A percentile compares a stretch with the other conserved stretches of the same genome.
These are phyloP conservation scores for Hypericum androsaemum DNA, from an alignment of 345 rosid species.

Conservation along the genomic window DNA sequence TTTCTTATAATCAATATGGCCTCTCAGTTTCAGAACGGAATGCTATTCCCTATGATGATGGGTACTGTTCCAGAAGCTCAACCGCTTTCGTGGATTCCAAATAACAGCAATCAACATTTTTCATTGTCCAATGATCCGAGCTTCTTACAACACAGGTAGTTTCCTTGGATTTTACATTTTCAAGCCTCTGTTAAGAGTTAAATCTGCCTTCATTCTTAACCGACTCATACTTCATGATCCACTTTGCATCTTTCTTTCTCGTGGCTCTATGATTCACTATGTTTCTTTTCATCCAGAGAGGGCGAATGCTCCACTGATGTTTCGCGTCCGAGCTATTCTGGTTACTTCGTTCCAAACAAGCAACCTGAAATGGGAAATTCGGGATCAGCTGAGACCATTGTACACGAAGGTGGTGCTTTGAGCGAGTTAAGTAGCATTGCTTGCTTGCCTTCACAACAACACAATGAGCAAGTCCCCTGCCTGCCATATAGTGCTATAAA, in stretches of 20 bases:
- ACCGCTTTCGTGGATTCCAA: slow-evolving; percentile 58
- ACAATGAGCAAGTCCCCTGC: slow-evolving; percentile 45
- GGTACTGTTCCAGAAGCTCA: slow-evolving; percentile 55
- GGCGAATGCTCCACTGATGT: slow-evolving; percentile 39
- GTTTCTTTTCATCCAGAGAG: slow-evolving; percentile 31
- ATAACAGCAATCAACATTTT: slow-evolving; percentile 44
- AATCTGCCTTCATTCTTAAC: too few relatives aligned
- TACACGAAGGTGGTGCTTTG: slow-evolving; percentile 28
- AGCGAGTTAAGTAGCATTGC: slow-evolving; percentile 38
- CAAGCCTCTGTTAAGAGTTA: too few relatives aligned
- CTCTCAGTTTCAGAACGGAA: slow-evolving; percentile 48
- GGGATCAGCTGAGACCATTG: slow-evolving; percentile 33
- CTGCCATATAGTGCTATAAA: slow-evolving; percentile 23
- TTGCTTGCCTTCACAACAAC: slow-evolving; percentile 44
- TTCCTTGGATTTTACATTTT: too few relatives aligned
- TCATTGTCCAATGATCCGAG: slow-evolving; percentile 45
- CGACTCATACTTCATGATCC: too few relatives aligned
- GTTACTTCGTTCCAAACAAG: slow-evolving; percentile 39
- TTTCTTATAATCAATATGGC: slow-evolving; percentile 8
- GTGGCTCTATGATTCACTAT: slow-evolving; percentile 6
- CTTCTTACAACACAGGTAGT: slow-evolving; percentile 46
- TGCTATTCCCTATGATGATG: slow-evolving; percentile 49
- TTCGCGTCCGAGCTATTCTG: slow-evolving; percentile 41
- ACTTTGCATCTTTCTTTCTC: background rate
- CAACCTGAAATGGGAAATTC: slow-evolving; percentile 42